These are phyloP conservation scores for Geosmithia flava DNA, from an alignment of 2,329 filamentous ascomycete genomes.

Conservation along the genomic window DNA sequence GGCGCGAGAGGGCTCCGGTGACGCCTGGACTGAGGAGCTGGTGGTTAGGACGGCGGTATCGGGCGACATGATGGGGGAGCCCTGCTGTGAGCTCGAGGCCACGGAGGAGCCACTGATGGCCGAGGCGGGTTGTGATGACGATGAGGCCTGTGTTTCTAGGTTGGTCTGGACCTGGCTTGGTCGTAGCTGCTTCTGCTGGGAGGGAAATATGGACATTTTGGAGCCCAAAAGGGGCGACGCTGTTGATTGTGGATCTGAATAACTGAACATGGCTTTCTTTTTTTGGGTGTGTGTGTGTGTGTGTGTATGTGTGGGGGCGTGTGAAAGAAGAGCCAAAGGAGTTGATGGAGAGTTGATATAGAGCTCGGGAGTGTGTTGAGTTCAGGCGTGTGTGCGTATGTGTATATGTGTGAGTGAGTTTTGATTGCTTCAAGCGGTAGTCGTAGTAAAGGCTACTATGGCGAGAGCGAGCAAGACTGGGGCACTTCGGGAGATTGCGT, in stretches of 20 bases:
- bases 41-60: constrained; percentile 39
- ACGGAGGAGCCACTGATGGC: constrained; percentile 43
- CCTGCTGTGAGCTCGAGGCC: constrained; percentile 40
- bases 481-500: constrained; percentile 17
- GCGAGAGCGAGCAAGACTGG: constrained; percentile 1
- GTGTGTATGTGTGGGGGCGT: no score
- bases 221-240: constrained; percentile 11
- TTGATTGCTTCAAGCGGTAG: constrained; percentile 9
- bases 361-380: not conserved
- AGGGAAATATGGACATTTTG: constrained; percentile 28
- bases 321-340: no score
- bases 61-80: constrained; percentile 45
- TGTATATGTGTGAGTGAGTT: no score
- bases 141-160: constrained; percentile 24
- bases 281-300: no score
- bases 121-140: constrained; percentile 30
- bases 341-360: no score
- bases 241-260: constrained; percentile 9
- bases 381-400: no score
- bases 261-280: constrained; percentile 10
- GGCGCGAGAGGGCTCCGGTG: constrained; percentile 46
- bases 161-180: constrained; percentile 36
- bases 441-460: not conserved
- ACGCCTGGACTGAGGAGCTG: constrained; percentile 52
- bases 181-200: constrained; percentile 26